Conservation (phyloP, 163 green algal species). For the Scenedesmus sp. region DNA sequence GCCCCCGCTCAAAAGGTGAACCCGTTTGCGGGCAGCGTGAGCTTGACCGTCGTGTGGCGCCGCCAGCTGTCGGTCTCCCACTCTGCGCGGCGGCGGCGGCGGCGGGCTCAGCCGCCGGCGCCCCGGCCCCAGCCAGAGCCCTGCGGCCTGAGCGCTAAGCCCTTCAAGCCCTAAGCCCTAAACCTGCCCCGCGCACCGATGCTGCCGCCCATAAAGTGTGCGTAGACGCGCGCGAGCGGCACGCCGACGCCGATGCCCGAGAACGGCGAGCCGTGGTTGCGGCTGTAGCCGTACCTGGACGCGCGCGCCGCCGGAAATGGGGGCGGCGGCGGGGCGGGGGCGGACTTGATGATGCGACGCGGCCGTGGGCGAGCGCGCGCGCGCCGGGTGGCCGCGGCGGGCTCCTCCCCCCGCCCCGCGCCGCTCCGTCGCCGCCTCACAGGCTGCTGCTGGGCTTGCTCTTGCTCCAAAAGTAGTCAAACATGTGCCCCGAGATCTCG, state of each 20-base stretch:
- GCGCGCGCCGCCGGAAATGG: neutral
- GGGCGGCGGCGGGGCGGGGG: neutral
- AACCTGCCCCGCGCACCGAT: too few species aligned
- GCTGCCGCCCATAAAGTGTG: slow-evolving; percentile 53
- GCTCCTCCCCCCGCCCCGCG: neutral
- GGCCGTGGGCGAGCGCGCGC: neutral
- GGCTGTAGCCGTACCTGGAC: slow-evolving; percentile 54
- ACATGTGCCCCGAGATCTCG: too few species aligned
- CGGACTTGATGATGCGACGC: neutral
- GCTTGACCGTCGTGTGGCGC: slow-evolving; percentile 35
- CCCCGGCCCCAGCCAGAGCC: too few species aligned
- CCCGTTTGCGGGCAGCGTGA: slow-evolving; percentile 33
- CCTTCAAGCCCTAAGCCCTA: too few species aligned
- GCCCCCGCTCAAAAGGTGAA: slow-evolving; percentile 46
- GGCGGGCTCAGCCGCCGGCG: too few species aligned
- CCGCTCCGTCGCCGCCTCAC: neutral
- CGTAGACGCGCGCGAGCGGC: slow-evolving; percentile 48
- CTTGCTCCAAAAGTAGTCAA: too few species aligned
- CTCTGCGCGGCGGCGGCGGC: too few species aligned
- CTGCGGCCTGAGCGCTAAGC: too few species aligned
- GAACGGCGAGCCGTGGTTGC: slow-evolving; percentile 50
- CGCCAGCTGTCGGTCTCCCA: slow-evolving; percentile 42
- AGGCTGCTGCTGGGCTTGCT: slow-evolving; percentile 19
- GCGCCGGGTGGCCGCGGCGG: neutral
- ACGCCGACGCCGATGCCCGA: slow-evolving; percentile 53